A percentile compares a stretch with the other conserved stretches of the same genome.
Evolutionary conservation across 805 yeast species (phyloP).

Genomic region (Pichia heedii): DNA sequence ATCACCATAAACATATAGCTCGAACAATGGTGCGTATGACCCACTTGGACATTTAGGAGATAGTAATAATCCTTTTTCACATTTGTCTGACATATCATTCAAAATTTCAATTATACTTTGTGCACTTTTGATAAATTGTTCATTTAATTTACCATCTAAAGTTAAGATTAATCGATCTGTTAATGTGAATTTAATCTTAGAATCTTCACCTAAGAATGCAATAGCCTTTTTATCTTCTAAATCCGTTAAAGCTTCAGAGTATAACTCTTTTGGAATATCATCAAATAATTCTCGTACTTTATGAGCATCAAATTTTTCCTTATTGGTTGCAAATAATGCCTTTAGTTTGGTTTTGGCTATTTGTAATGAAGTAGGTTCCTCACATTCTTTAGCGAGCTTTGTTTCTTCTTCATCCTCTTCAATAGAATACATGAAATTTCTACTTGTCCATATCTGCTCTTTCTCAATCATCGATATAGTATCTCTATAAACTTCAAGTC

Average conservation of each 20-base stretch:
- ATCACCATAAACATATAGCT: slow-evolving; percentile 36
- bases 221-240: slow-evolving; percentile 52
- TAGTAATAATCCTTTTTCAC: slow-evolving; percentile 43
- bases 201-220: slow-evolving; percentile 36
- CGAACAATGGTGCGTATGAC: slow-evolving; percentile 53
- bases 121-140: slow-evolving; percentile 36
- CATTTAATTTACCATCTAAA: slow-evolving; percentile 32
- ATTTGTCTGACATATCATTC: slow-evolving; percentile 18
- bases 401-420: slow-evolving; percentile 12
- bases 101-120: slow-evolving; percentile 34
- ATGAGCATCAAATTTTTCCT: slow-evolving; percentile 36
- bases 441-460: slow-evolving; percentile 43
- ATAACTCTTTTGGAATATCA: slow-evolving; percentile 35
- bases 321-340: slow-evolving; percentile 51
- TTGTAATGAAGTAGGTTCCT: slow-evolving; percentile 22
- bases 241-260: slow-evolving; percentile 39
- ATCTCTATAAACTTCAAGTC: slow-evolving; percentile 38
- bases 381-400: slow-evolving; percentile 1
- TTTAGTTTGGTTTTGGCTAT: slow-evolving; percentile 35
- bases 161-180: slow-evolving; percentile 42
- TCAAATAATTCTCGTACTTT: slow-evolving; percentile 40
- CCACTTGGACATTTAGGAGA: slow-evolving; percentile 53
- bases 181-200: slow-evolving; percentile 46
- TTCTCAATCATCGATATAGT: slow-evolving; percentile 60
- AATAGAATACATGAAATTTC: slow-evolving; percentile 34